Conservation (phyloP, 768 basidiomycete species). For the Hemileccinum impolitum region DNA sequence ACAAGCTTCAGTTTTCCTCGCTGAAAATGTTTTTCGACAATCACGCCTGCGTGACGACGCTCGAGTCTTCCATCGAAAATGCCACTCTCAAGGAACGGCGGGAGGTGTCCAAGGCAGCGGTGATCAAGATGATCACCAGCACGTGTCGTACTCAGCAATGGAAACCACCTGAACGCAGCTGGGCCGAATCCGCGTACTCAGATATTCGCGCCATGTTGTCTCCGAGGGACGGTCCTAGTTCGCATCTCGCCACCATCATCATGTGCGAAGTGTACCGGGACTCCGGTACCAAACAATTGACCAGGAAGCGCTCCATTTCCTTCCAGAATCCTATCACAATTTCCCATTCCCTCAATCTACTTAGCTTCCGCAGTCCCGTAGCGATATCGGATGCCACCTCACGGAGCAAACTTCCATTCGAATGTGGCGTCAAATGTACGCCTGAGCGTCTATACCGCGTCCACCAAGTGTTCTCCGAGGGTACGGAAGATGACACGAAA, state of each 20-base stretch:
- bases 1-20: constrained; percentile 20
- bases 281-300: neutral
- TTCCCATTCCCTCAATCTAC: constrained; percentile 6
- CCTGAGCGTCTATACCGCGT: constrained; percentile 16
- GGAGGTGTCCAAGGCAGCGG: constrained; percentile 21
- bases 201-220: constrained; percentile 26
- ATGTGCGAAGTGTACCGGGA: constrained; percentile 20
- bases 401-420: constrained; percentile 21
- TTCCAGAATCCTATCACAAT: constrained; percentile 23
- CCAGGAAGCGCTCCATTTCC: constrained; percentile 21
- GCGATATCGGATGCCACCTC: constrained; percentile 14
- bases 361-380: constrained; percentile 24
- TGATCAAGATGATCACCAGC: constrained; percentile 20
- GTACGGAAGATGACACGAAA: constrained; percentile 5
- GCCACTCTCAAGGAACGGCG: constrained; percentile 15
- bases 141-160: constrained; percentile 24
- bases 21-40: constrained; percentile 26
- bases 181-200: constrained; percentile 24
- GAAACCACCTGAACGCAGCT: constrained; percentile 26
- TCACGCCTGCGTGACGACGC: constrained; percentile 35
- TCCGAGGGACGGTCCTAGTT: constrained; percentile 2
- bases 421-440: constrained; percentile 7
- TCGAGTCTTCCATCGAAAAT: constrained; percentile 13
- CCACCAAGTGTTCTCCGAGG: constrained; percentile 17
- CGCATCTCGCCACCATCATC: constrained; percentile 20